Evolutionary conservation across 164 flowering plant genomes (phyloP).

Genomic region (Vitis amurensis): DNA sequence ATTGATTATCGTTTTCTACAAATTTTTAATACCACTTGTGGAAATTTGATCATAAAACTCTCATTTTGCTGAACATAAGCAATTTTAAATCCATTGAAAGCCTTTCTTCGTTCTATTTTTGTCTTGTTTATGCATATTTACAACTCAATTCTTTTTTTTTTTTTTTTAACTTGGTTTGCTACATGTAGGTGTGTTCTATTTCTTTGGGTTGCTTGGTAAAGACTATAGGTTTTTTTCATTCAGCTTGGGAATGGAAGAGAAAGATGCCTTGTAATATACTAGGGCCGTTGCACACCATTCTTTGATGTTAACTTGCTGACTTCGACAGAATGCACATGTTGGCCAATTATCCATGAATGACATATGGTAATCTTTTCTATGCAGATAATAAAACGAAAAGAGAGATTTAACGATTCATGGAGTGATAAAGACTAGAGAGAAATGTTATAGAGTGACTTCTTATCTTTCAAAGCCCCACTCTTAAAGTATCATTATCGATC

Average conservation of each 20-base stretch:
- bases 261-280: conserved; percentile 1
- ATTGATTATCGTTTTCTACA: too few relatives aligned
- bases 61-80: not conserved
- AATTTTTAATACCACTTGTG: too few relatives aligned
- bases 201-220: not conserved
- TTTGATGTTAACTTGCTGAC: conserved; percentile 20
- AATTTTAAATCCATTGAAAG: not conserved
- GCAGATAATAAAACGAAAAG: conserved; percentile 75
- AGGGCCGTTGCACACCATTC: conserved; percentile 7
- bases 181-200: not conserved
- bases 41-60: not conserved
- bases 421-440: conserved; percentile 54
- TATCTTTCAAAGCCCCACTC: conserved; percentile 38
- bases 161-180: not conserved
- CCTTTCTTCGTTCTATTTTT: not conserved
- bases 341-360: conserved; percentile 34
- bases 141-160: not conserved
- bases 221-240: conserved; percentile 4
- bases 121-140: not conserved
- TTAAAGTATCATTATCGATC: conserved; percentile 34
- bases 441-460: conserved; percentile 50
- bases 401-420: conserved; percentile 55
- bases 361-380: conserved; percentile 53
- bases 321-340: conserved; percentile 22
- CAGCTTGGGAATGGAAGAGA: conserved; percentile 3